These are phyloP conservation scores for Alternaria atra DNA, from an alignment of 2,329 filamentous ascomycete species.

Conservation along the genomic window DNA sequence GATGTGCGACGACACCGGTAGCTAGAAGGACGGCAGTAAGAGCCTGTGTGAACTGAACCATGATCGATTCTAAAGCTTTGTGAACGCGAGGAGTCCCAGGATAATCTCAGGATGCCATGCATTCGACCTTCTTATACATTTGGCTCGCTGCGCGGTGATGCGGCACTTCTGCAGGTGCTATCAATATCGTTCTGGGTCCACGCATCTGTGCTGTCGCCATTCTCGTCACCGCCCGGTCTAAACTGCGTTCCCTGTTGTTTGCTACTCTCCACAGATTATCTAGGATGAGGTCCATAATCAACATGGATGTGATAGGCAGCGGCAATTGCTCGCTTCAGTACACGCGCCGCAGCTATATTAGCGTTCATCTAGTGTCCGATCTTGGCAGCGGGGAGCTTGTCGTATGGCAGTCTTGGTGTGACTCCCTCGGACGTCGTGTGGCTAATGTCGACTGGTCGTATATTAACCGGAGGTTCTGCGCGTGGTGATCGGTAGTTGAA, in stretches of 20 bases:
- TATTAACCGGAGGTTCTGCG: constrained; percentile 6
- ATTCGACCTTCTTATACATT: constrained; percentile 34
- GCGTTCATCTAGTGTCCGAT: constrained; percentile 25
- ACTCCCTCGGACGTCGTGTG: constrained; percentile 3
- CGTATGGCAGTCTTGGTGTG: constrained; percentile 12
- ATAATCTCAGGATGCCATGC: neutral
- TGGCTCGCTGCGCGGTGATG: constrained; percentile 6
- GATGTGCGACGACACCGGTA: constrained; percentile 48
- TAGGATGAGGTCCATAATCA: constrained; percentile 23
- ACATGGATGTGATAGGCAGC: constrained; percentile 27
- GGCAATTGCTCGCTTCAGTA: constrained; percentile 25
- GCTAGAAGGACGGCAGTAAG: constrained; percentile 36
- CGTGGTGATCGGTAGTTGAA: constrained; percentile 8
- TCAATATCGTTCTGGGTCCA: constrained; percentile 23
- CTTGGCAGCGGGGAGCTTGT: constrained; percentile 33
- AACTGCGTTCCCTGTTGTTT: constrained; percentile 10
- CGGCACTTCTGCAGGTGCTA: constrained; percentile 18
- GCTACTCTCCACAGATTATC: constrained; percentile 30
- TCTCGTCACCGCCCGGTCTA: constrained; percentile 9
- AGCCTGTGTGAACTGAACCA: constrained; percentile 42
- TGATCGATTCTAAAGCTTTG: constrained; percentile 7
- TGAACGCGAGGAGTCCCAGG: neutral
- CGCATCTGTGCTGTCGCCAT: constrained; percentile 12
- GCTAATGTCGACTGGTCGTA: constrained; percentile 8
- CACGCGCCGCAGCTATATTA: constrained; percentile 30